phyloP scores from a whole-genome alignment of 225 moss, liverwort and hornwort species.

The Ulota crispa region DNA sequence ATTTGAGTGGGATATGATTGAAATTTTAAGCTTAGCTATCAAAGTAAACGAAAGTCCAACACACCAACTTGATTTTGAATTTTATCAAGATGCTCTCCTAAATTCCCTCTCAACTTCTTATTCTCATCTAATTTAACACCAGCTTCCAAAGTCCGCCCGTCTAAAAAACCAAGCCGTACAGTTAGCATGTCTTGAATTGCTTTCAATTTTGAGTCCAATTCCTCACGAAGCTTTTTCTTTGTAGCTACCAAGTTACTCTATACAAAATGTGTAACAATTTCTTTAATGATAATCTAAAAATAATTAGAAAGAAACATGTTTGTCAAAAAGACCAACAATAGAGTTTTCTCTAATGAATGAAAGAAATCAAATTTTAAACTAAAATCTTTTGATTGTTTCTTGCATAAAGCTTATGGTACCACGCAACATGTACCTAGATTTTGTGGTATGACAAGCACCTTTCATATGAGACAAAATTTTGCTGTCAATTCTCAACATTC shows the following conservation, averaged over 20 bases:
- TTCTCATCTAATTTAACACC: constrained; percentile 45
- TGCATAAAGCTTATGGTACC: background rate
- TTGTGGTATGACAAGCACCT: background rate
- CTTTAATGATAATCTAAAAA: background rate
- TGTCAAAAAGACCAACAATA: background rate
- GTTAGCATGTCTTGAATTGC: constrained; percentile 42
- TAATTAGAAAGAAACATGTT: background rate
- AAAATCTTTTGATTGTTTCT: background rate
- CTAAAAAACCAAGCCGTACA: constrained; percentile 46
- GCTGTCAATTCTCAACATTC: background rate
- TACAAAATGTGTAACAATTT: background rate
- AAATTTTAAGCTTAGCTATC: background rate
- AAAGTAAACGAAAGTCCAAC: constrained; percentile 61
- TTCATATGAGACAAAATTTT: background rate
- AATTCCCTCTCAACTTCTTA: constrained; percentile 38
- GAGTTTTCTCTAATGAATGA: background rate
- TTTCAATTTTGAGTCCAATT: constrained; percentile 53
- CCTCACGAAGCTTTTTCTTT: constrained; percentile 37
- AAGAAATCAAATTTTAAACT: background rate
- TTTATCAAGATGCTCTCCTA: constrained; percentile 57
- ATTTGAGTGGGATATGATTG: background rate
- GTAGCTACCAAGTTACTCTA: constrained; percentile 45
- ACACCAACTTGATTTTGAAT: constrained; percentile 85
- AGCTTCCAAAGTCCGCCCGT: constrained; percentile 38
- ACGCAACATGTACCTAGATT: background rate